Percentiles rank a stretch among this genome's conserved stretches.
These are phyloP conservation scores for Arthrinium phaeospermum DNA, from an alignment of 2,329 filamentous ascomycete genomes.

Conservation along the genomic window DNA sequence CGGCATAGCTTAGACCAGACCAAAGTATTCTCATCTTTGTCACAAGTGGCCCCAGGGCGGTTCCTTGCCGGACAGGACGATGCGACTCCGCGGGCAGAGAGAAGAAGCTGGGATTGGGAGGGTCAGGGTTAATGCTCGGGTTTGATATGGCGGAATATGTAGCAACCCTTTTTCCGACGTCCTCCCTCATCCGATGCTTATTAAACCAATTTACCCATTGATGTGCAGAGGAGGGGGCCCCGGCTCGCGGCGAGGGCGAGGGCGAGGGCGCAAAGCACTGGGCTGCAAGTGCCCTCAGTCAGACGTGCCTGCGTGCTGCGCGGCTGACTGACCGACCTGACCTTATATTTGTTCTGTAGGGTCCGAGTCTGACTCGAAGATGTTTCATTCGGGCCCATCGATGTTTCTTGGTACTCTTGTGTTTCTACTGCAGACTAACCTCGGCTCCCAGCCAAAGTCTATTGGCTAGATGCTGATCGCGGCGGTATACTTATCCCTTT, in stretches of 20 bases:
- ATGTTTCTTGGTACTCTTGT: conserved; percentile 13
- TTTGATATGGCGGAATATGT: neutral
- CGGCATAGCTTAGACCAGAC: neutral
- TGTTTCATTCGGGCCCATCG: neutral
- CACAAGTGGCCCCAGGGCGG: neutral
- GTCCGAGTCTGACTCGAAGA: neutral
- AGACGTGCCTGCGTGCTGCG: neutral
- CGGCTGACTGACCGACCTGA: neutral
- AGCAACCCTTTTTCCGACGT: neutral
- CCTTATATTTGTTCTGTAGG: neutral
- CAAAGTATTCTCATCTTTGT: conserved; percentile 5
- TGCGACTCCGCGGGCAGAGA: neutral
- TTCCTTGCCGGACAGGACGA: neutral
- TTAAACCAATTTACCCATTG: conserved; percentile 12
- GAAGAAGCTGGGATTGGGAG: neutral
- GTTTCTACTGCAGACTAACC: neutral
- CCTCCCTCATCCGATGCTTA: neutral
- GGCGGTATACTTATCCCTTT: neutral
- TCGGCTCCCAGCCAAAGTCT: neutral
- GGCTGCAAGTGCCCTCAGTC: neutral
- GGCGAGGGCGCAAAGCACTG: neutral
- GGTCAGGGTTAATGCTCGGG: neutral
- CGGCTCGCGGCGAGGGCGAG: neutral
- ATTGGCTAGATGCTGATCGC: neutral
- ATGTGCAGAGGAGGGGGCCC: neutral